A percentile compares a stretch with the other conserved stretches of the same genome.
Evolutionary conservation across 2,329 filamentous ascomycete genomes (phyloP).

Genomic region (Trichophyton rubrum): DNA sequence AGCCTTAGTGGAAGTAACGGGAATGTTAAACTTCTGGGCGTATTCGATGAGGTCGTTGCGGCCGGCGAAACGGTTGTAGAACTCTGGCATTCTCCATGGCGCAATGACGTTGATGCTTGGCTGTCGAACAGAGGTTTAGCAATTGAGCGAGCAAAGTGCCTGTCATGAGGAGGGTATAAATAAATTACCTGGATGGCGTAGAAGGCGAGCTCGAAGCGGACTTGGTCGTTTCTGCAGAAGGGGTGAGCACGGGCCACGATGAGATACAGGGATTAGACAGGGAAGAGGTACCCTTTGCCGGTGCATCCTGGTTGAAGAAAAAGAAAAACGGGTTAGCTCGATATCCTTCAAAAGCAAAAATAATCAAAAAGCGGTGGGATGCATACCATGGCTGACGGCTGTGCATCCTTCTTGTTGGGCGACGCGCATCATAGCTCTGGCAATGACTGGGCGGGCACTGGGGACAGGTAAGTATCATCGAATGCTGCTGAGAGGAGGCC

Average conservation of each 20-base stretch:
- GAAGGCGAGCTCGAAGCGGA: constrained; percentile 40
- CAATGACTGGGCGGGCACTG: constrained; percentile 36
- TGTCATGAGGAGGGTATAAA: background rate
- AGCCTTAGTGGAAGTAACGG: constrained; percentile 37
- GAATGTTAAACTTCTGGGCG: constrained; percentile 35
- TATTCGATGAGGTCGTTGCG: constrained; percentile 40
- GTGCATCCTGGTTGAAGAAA: constrained; percentile 26
- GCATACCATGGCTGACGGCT: constrained; percentile 27
- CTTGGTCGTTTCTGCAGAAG: constrained; percentile 30
- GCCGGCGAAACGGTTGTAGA: constrained; percentile 38
- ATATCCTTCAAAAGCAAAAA: background rate
- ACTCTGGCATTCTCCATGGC: constrained; percentile 38
- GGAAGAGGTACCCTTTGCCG: constrained; percentile 28
- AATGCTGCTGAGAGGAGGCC: background rate
- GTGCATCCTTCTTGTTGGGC: constrained; percentile 34
- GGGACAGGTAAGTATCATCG: background rate
- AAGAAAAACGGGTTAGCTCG: background rate
- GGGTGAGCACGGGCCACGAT: background rate
- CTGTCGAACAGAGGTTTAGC: constrained; percentile 14
- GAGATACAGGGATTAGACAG: background rate
- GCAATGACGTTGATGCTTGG: constrained; percentile 39
- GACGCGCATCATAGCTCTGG: constrained; percentile 32
- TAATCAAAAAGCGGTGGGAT: background rate
- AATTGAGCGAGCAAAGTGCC: background rate
- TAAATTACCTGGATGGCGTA: constrained; percentile 29